Evolutionary conservation across 805 yeast species (phyloP), one percentile per base, ranked within the genome.

Genomic region (Helenozyma rhizophorensis): DNA sequence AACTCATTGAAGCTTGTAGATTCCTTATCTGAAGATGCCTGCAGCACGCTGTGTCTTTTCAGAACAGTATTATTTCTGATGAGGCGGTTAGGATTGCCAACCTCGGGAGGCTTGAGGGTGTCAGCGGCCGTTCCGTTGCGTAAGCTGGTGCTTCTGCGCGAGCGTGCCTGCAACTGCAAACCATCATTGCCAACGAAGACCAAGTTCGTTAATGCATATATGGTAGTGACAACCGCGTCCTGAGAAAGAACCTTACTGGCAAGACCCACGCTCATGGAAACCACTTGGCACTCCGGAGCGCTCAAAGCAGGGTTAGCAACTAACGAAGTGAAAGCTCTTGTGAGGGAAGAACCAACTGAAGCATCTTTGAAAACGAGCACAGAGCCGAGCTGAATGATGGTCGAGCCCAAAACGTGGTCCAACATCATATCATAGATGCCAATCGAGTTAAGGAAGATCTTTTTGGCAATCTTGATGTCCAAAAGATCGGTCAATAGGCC

Each of bases 191-290:
- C 79, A 33, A 68, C 74, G 32, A 80, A 74, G 21, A 90, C 60
- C 38, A 83, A 56, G 53, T 93, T 93, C 13, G 84, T 77, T 42
- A 90, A 68, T 0, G 94, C 79, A 58, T 93, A 93, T 32, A 93
- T 78, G 1, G 90, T 74, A 6, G 95, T 80, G 7, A 88, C 84
- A 14, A 83, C 79, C 1, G 85, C 76, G 51, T 88, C 96, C 50
- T 87, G 90, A 13, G 88, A 76, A 33, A 83, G 64, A 7, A 76
- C 74, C 36, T 72, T 74, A 44, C 85, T 65, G 3, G 89, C 87
- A 30, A 72, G 55, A 1, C 89, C 83, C 23, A 88, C 74, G 23
- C 75, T 61, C 33, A 60, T 56, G 1, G 93, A 72, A 2, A 80
- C 70, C 5, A 64, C 59, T 28, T 63, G 53, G 24, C 87, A 80